Conservation (phyloP, 768 basidiomycete genomes). For the Russula ochroleuca region DNA sequence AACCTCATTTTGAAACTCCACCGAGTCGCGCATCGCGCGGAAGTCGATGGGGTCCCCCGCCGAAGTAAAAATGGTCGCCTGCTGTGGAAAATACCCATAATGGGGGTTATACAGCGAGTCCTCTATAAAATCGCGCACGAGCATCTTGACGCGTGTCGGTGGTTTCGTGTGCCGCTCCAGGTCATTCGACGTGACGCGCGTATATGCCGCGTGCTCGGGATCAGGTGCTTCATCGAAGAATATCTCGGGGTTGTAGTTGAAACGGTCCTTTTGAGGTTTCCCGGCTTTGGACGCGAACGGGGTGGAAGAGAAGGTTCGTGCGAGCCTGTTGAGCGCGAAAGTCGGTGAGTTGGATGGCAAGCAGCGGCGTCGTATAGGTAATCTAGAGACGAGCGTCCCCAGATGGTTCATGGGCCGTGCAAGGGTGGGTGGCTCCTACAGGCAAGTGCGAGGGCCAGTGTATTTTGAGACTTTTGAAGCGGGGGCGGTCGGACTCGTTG, state of each 20-base stretch:
- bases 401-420: constrained; percentile 25
- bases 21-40: constrained; percentile 53
- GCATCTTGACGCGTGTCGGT: constrained; percentile 84
- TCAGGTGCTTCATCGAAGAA: constrained; percentile 48
- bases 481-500: background rate
- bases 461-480: background rate
- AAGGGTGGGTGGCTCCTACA: background rate
- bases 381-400: constrained; percentile 16
- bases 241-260: constrained; percentile 71
- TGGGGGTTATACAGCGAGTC: constrained; percentile 95
- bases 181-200: constrained; percentile 65
- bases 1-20: constrained; percentile 80
- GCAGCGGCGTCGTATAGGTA: constrained; percentile 8
- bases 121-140: constrained; percentile 93
- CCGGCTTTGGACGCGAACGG: background rate
- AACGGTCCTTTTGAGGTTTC: constrained; percentile 45
- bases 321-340: background rate
- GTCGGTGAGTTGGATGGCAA: background rate
- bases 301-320: constrained; percentile 18
- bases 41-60: constrained; percentile 65
- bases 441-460: background rate
- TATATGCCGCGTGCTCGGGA: constrained; percentile 47
- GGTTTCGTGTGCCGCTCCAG: constrained; percentile 54
- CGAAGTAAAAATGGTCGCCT: constrained; percentile 83
- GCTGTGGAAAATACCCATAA: constrained; percentile 95